Conservation (phyloP, 345 rosid species). For the Linum lewisii region DNA sequence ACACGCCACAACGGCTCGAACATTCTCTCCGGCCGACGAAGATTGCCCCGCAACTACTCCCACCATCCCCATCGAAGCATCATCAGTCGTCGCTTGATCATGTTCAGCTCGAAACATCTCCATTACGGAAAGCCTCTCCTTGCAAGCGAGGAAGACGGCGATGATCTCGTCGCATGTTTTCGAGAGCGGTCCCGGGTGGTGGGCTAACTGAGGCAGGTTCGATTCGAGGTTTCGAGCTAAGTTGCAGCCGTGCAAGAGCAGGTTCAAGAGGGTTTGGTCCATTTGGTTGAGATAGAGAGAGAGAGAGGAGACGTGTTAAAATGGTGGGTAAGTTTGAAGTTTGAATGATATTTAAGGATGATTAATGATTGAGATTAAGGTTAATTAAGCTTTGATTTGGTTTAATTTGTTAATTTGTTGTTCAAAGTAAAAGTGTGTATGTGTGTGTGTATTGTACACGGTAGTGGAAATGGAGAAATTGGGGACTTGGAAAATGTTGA, state of each 20-base stretch:
- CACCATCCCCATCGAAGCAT: neutral
- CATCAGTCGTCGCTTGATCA: no score
- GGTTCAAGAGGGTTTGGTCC: conserved; percentile 38
- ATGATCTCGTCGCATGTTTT: conserved; percentile 38
- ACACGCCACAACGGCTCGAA: neutral
- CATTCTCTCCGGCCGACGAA: neutral
- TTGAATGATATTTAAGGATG: no score
- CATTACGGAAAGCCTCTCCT: conserved; percentile 21
- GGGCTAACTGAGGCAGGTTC: conserved; percentile 23
- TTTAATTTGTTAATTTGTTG: no score
- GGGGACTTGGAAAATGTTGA: conserved; percentile 10
- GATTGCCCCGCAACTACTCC: neutral
- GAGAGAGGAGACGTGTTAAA: no score
- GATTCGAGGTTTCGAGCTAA: conserved; percentile 44
- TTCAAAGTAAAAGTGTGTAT: neutral
- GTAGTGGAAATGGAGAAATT: neutral
- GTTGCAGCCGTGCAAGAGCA: conserved; percentile 37
- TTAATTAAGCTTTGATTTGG: no score
- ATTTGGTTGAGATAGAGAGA: neutral
- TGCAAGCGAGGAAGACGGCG: conserved; percentile 21
- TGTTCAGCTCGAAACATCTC: conserved; percentile 7
- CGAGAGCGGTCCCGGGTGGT: conserved; percentile 20
- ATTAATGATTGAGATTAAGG: no score
- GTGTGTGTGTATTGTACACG: conserved; percentile 8
- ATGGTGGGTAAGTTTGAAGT: neutral